Conservation (phyloP, 495 filamentous ascomycete species). For the Elaphomyces granulatus region DNA sequence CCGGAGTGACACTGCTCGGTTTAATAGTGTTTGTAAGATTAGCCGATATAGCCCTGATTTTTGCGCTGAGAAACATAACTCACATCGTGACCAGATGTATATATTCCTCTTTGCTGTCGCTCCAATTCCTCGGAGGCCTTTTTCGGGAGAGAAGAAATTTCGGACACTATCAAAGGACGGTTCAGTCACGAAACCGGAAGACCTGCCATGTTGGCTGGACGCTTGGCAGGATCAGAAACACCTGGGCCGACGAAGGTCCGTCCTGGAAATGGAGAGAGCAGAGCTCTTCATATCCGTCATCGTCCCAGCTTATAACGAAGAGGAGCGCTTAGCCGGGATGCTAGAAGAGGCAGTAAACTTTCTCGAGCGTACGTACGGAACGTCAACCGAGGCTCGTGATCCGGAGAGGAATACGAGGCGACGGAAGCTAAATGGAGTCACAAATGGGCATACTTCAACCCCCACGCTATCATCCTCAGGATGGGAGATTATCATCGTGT, state of each 20-base stretch:
- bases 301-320: constrained; percentile 91
- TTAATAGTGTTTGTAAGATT: constrained; percentile 24
- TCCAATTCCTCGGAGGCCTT: constrained; percentile 59
- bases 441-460: not conserved
- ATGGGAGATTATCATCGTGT: constrained; percentile 92
- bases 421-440: not conserved
- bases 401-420: constrained; percentile 3
- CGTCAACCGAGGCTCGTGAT: constrained; percentile 13
- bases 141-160: constrained; percentile 76
- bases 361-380: constrained; percentile 61
- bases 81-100: constrained; percentile 42
- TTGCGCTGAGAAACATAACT: not conserved
- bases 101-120: constrained; percentile 56
- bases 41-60: constrained; percentile 4
- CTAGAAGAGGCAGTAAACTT: constrained; percentile 83
- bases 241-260: constrained; percentile 22
- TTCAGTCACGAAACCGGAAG: constrained; percentile 38
- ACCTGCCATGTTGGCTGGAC: constrained; percentile 77
- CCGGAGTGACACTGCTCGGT: constrained; percentile 19
- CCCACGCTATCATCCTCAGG: constrained; percentile 33
- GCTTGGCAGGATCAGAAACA: constrained; percentile 39
- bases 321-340: constrained; percentile 65
- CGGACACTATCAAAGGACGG: constrained; percentile 56
- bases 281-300: constrained; percentile 71
- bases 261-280: constrained; percentile 33